Conservation (phyloP, 2,329 filamentous ascomycete genomes). For the Paecilomyces niveus region DNA sequence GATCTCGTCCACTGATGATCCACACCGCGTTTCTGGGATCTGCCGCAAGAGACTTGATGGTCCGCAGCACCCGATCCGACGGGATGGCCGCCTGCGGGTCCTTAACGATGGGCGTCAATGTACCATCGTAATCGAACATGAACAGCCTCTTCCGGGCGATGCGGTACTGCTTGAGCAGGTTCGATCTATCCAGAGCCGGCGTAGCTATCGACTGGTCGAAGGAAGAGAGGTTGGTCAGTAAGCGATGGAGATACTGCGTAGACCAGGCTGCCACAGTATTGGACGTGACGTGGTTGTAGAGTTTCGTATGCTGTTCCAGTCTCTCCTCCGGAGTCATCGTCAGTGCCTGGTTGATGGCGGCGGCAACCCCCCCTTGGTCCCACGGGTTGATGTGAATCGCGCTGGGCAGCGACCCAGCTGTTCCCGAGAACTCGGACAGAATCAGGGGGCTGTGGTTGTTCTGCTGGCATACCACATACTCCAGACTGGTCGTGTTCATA, state of each 20-base stretch:
- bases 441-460: conserved; percentile 82
- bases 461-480: conserved; percentile 89
- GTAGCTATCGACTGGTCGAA: conserved; percentile 70
- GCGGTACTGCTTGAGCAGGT: conserved; percentile 67
- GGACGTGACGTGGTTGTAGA: conserved; percentile 77
- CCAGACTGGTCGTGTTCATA: conserved; percentile 95
- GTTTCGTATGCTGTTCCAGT: conserved; percentile 59
- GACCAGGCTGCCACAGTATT: conserved; percentile 87
- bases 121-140: conserved; percentile 99
- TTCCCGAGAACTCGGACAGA: conserved; percentile 93
- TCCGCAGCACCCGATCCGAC: conserved; percentile 72
- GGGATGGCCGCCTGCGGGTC: conserved; percentile 86
- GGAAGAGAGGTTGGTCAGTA: conserved; percentile 72
- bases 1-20: conserved; percentile 95
- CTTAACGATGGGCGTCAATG: conserved; percentile 87
- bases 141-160: conserved; percentile 73
- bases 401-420: conserved; percentile 73
- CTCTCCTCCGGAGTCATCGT: conserved; percentile 65
- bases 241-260: conserved; percentile 66
- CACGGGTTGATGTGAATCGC: conserved; percentile 97
- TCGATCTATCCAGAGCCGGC: conserved; percentile 69
- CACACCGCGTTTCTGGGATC: conserved; percentile 86
- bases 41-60: conserved; percentile 68
- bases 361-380: conserved; percentile 78
- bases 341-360: conserved; percentile 73